A percentile compares a stretch with the other conserved stretches of the same genome.
Conservation (phyloP, 2,329 filamentous ascomycete genomes). For the Xylariaceae sp. region DNA sequence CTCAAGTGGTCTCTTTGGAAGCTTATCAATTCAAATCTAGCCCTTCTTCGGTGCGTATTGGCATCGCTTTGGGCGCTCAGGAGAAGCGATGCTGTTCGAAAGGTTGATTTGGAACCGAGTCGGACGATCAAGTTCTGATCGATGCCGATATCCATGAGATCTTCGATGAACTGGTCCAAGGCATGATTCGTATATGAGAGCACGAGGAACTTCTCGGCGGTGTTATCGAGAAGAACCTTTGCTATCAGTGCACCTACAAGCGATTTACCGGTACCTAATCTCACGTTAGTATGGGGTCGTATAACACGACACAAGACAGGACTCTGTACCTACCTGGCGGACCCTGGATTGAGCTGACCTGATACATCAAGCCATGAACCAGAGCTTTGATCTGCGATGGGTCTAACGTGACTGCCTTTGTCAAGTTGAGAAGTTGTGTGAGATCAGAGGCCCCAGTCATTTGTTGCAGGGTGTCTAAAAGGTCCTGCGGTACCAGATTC, state of each 20-base stretch:
- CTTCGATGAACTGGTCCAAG: constrained; percentile 60
- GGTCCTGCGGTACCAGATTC: constrained; percentile 6
- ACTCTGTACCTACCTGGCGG: constrained; percentile 54
- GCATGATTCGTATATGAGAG: constrained; percentile 66
- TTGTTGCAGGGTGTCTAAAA: constrained; percentile 10
- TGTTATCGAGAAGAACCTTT: constrained; percentile 48
- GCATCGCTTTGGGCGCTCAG: constrained; percentile 22
- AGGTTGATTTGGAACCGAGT: constrained; percentile 55
- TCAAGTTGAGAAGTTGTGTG: constrained; percentile 4
- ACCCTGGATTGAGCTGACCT: constrained; percentile 62
- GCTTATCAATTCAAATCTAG: constrained; percentile 31
- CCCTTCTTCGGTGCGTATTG: background rate
- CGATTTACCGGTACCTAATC: constrained; percentile 65
- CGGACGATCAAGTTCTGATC: constrained; percentile 47
- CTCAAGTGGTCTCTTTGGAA: constrained; percentile 29
- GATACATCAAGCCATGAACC: constrained; percentile 45
- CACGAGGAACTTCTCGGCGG: constrained; percentile 52
- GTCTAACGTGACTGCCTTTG: constrained; percentile 20
- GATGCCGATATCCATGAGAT: constrained; percentile 57
- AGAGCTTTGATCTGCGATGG: constrained; percentile 54
- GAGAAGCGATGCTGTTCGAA: constrained; percentile 42
- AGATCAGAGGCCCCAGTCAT: constrained; percentile 5
- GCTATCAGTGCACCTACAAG: constrained; percentile 63
- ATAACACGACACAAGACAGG: background rate
- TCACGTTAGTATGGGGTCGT: constrained; percentile 1